Percentiles rank a stretch among this genome's conserved stretches.
Conservation (phyloP, 225 moss, liverwort and hornwort genomes). For the Asterella californica region DNA sequence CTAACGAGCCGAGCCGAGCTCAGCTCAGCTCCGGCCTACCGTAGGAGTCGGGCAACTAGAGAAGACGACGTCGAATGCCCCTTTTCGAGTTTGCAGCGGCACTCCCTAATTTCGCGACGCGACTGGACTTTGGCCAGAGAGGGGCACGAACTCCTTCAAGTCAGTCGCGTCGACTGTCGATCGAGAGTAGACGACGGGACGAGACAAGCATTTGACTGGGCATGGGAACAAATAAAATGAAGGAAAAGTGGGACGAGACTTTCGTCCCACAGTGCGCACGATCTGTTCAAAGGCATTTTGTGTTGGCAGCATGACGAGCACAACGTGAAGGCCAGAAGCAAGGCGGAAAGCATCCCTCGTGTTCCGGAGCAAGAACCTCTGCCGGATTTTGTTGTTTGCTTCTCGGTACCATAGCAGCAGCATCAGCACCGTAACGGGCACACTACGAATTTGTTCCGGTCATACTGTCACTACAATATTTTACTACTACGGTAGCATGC, state of each 20-base stretch:
- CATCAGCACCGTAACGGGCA: conserved; percentile 11
- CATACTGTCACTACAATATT: neutral
- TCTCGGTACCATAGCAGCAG: neutral
- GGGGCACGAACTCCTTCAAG: too few relatives aligned
- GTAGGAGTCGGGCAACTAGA: neutral
- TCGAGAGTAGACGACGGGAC: neutral
- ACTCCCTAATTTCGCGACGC: neutral
- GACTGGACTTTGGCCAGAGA: neutral
- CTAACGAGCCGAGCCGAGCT: neutral
- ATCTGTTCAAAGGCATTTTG: neutral
- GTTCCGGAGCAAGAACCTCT: neutral
- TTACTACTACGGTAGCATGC: neutral
- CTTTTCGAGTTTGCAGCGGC: too few relatives aligned
- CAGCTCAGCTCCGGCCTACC: neutral
- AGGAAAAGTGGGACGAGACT: conserved; percentile 5
- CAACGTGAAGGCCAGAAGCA: conserved; percentile 18
- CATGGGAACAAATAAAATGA: neutral
- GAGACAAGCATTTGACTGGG: neutral
- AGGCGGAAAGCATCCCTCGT: conserved; percentile 18
- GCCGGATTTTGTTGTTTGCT: neutral
- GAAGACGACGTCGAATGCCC: too few relatives aligned
- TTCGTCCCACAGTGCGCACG: neutral
- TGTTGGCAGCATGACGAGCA: neutral
- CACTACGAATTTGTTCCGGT: neutral
- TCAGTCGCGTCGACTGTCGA: too few relatives aligned